Evolutionary conservation across 805 yeast species (phyloP).

Genomic region (Myxozyma monticola): DNA sequence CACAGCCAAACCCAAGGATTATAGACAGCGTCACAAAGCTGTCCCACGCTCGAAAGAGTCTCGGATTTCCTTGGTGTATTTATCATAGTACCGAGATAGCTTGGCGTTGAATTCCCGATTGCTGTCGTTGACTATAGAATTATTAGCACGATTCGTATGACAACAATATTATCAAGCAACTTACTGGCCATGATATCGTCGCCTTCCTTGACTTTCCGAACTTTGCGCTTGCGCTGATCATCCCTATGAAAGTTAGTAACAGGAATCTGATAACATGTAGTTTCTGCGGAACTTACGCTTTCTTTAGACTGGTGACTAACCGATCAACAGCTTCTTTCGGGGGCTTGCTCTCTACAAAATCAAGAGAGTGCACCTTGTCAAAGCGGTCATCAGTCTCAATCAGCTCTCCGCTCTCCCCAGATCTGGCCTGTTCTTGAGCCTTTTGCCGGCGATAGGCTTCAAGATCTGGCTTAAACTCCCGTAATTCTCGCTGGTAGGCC

Average conservation of each 20-base stretch:
- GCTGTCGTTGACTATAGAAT: slow-evolving; percentile 60
- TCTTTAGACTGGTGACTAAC: slow-evolving; percentile 36
- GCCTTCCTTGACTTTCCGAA: slow-evolving; percentile 38
- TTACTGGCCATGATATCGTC: slow-evolving; percentile 43
- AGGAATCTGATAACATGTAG: background rate
- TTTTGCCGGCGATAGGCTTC: slow-evolving; percentile 49
- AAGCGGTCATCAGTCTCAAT: slow-evolving; percentile 22
- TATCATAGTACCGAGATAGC: slow-evolving; percentile 57
- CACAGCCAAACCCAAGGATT: background rate
- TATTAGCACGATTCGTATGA: background rate
- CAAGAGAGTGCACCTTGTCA: slow-evolving; percentile 22
- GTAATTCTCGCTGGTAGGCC: slow-evolving; percentile 57
- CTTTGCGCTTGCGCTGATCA: slow-evolving; percentile 43
- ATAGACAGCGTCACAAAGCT: slow-evolving; percentile 32
- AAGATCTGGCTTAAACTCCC: slow-evolving; percentile 42
- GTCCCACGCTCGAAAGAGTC: slow-evolving; percentile 43
- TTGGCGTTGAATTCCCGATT: slow-evolving; percentile 74
- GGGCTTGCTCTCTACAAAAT: slow-evolving; percentile 43
- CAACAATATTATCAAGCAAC: slow-evolving; percentile 4
- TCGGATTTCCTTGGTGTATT: slow-evolving; percentile 40
- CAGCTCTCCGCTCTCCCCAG: slow-evolving; percentile 27
- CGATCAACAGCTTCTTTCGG: slow-evolving; percentile 39
- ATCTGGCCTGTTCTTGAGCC: slow-evolving; percentile 31
- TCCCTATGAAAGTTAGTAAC: slow-evolving; percentile 27
- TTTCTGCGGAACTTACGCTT: slow-evolving; percentile 15